A percentile compares a stretch with the other conserved stretches of the same genome.
phyloP scores from a whole-genome alignment of 139 green algal species.

The Eudorina sp. region DNA sequence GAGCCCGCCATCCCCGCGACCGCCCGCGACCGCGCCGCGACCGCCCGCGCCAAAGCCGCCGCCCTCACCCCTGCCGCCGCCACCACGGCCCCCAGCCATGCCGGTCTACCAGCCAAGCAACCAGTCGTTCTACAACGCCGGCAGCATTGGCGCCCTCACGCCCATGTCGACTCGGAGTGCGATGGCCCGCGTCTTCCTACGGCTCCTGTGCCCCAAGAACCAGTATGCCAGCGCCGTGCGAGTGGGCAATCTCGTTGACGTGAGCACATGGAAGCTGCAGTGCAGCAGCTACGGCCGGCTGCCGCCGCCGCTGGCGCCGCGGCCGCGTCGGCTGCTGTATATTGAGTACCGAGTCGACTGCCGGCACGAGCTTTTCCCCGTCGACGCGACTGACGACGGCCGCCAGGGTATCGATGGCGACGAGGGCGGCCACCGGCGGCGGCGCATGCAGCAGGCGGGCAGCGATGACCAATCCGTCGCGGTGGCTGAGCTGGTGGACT shows the following conservation, averaged over 20 bases:
- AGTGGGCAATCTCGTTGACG: not conserved
- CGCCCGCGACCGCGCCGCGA: too few relatives aligned
- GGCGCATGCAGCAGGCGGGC: not conserved
- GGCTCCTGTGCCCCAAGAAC: not conserved
- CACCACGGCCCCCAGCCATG: not conserved
- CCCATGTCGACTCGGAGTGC: not conserved
- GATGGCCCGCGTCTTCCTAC: constrained; percentile 3
- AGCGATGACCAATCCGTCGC: too few relatives aligned
- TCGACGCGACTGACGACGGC: too few relatives aligned
- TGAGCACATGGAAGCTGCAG: not conserved
- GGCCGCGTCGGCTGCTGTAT: not conserved
- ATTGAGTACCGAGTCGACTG: not conserved
- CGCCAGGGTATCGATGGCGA: not conserved
- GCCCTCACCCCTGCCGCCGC: too few relatives aligned
- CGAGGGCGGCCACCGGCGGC: not conserved
- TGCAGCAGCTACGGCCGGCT: not conserved
- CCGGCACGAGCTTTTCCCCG: too few relatives aligned
- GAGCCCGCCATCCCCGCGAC: too few relatives aligned
- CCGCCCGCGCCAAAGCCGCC: not conserved
- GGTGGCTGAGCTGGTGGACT: not conserved
- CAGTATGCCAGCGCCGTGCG: not conserved
- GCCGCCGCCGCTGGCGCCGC: not conserved
- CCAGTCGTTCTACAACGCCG: not conserved
- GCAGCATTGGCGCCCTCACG: not conserved
- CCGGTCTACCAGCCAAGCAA: not conserved